Evolutionary conservation across 1,284 basidiomycete genomes (phyloP).

Genomic region (Schizophyllum amplum): DNA sequence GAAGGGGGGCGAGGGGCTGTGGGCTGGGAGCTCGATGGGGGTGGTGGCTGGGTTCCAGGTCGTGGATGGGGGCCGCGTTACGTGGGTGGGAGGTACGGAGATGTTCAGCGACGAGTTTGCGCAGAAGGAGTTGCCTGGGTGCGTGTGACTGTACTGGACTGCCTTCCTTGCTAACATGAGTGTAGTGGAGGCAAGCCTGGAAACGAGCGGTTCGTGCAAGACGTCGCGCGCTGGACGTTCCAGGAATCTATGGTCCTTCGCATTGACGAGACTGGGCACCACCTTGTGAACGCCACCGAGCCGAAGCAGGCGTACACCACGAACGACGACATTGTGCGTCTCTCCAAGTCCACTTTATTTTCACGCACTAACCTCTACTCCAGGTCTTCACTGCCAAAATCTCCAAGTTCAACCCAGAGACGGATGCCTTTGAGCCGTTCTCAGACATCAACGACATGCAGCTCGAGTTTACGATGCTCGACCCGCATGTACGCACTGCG

Average conservation of each 20-base stretch:
- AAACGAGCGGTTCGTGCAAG: constrained; percentile 67
- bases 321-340: constrained; percentile 76
- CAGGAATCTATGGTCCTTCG: constrained; percentile 80
- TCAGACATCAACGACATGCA: constrained; percentile 72
- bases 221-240: constrained; percentile 87
- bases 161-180: constrained; percentile 19
- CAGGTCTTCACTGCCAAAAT: constrained; percentile 74
- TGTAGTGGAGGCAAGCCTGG: constrained; percentile 55
- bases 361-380: constrained; percentile 6
- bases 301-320: constrained; percentile 70
- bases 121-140: constrained; percentile 54
- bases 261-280: constrained; percentile 71
- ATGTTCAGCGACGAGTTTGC: constrained; percentile 71
- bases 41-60: constrained; percentile 91
- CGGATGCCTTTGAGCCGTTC: constrained; percentile 64
- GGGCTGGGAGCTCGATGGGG: constrained; percentile 69
- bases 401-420: constrained; percentile 51
- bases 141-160: no score
- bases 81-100: constrained; percentile 78
- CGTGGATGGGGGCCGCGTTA: constrained; percentile 65
- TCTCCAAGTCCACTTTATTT: constrained; percentile 1
- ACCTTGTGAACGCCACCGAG: constrained; percentile 54
- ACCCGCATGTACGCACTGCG: constrained; percentile 82
- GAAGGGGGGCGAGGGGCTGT: constrained; percentile 66
- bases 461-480: constrained; percentile 96